A percentile compares a stretch with the other conserved stretches of the same genome.
Evolutionary conservation across 306 rosid species (phyloP).

Genomic region (Senna tora): DNA sequence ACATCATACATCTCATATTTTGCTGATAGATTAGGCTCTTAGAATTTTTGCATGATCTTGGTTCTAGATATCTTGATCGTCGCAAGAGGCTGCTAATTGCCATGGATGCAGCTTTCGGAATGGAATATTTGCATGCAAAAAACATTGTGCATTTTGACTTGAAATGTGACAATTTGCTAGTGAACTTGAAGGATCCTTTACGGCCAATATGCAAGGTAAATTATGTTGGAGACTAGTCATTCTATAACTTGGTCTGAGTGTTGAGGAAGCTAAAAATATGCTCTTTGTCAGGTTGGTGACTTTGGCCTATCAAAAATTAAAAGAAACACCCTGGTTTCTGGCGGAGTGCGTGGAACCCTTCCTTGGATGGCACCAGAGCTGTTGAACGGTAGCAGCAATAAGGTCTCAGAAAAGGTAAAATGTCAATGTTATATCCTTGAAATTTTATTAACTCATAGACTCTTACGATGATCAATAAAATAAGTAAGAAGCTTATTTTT

Average conservation of each 20-base stretch:
- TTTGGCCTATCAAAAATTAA: constrained; percentile 90
- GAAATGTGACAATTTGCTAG: constrained; percentile 92
- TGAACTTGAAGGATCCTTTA: constrained; percentile 80
- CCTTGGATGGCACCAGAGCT: constrained; percentile 62
- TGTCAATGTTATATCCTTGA: not conserved
- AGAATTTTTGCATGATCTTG: constrained; percentile 32
- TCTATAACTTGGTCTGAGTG: not conserved
- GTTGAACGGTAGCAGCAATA: constrained; percentile 76
- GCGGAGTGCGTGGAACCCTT: constrained; percentile 89
- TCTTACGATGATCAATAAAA: not conserved
- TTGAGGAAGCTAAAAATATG: not conserved
- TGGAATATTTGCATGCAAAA: constrained; percentile 91
- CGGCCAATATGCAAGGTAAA: constrained; percentile 91
- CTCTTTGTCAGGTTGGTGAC: constrained; percentile 73
- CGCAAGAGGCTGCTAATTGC: constrained; percentile 86
- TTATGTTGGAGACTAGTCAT: constrained; percentile 23
- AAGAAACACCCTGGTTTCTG: constrained; percentile 83
- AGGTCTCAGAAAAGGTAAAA: constrained; percentile 85
- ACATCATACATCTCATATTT: not conserved
- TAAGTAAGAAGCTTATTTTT: not conserved
- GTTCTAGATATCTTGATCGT: constrained; percentile 77
- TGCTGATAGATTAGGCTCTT: not conserved
- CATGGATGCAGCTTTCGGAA: constrained; percentile 96
- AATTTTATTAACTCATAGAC: not conserved
- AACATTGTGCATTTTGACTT: constrained; percentile 88